Base-by-base conservation (phyloP, 208 protist genomes). In the Wallacemonas sp. region DNA sequence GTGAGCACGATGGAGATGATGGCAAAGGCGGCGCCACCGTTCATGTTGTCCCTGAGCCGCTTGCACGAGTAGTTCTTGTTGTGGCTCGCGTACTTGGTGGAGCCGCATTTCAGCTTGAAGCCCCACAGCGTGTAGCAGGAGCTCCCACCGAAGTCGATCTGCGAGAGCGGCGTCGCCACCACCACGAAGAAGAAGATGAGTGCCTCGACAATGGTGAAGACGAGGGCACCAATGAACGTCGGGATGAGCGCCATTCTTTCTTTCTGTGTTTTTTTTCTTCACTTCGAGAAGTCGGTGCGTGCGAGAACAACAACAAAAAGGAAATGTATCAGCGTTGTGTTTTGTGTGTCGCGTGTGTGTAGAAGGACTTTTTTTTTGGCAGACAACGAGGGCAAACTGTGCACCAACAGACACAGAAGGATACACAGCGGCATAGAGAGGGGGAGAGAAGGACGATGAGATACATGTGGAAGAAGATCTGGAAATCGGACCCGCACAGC, bases 71-170 rank as follows among this genome's bases (percentile, higher is more conserved):
- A 81, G 26, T 68, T 62, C 0, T 0, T 19, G 27, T 53, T 73
- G 58, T 66, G 50, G 2, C 13, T 33, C 1, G 10, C 10, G 32
- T 55, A 41, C 36, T 62, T 39, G 8, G 44, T 27, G 41, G 66
- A 58, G 50, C 61, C 22, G 55, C 78, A 84, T 2, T 66, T 39
- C 1, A 5, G n/a, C 53, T 81, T 78, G 26, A 52, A 52, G 1
- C 78, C 78, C 71, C 74, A 85, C 55, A 80, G 52, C 0, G 70
- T 81, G 58, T 65, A 68, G 62, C 80, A 85, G 19, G 13, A 13
- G 19, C 22, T 33, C 21, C 32, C 52, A 21, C 4, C 21, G 26
- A 6, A 36, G 21, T 48, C 17, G 24, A 73, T 34, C 59, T 54
- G 32, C n/a, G 45, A 44, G 5, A 54, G 29, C 0, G 57, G 59